Evolutionary conservation across 2,329 filamentous ascomycete genomes (phyloP).

Genomic region (Aureobasidium sp.): DNA sequence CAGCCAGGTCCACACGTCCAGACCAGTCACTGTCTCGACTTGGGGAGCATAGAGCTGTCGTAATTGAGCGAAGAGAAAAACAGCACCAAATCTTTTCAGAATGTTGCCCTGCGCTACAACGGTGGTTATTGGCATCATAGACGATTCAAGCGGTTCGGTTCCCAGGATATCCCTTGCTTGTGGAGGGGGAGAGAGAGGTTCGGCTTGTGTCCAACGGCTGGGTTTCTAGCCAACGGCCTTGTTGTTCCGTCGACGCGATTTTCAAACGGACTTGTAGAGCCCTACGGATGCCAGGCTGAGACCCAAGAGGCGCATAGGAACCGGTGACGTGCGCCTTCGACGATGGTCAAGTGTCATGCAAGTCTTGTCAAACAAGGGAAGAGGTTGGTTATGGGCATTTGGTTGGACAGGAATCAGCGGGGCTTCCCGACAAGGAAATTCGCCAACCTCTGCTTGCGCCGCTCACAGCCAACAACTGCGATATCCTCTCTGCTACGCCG

Average conservation of each 20-base stretch:
- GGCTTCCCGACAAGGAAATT: not conserved
- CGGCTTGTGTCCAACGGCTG: slow-evolving; percentile 12
- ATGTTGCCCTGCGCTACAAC: slow-evolving; percentile 15
- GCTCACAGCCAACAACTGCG: not conserved
- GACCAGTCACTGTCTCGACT: slow-evolving; percentile 1
- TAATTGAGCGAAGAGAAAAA: not conserved
- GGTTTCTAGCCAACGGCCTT: not conserved
- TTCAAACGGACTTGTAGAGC: not conserved
- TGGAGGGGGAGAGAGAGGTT: not conserved
- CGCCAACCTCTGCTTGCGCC: not conserved
- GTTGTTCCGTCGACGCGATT: slow-evolving; percentile 10
- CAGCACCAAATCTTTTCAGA: not conserved
- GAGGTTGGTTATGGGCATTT: not conserved
- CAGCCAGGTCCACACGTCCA: not conserved
- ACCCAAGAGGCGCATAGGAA: not conserved
- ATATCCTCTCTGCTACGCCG: not conserved
- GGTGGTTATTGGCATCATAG: not conserved
- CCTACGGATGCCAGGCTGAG: not conserved
- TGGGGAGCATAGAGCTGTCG: not conserved
- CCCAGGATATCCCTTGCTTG: slow-evolving; percentile 10
- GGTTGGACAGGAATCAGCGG: not conserved
- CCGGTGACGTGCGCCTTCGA: not conserved
- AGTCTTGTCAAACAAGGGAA: not conserved
- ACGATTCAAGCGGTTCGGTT: not conserved
- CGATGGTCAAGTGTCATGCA: slow-evolving; percentile 12